Evolutionary conservation across 139 green algal genomes (phyloP), one percentile per base, ranked within the genome.

Genomic region (Coelastrella sp.): DNA sequence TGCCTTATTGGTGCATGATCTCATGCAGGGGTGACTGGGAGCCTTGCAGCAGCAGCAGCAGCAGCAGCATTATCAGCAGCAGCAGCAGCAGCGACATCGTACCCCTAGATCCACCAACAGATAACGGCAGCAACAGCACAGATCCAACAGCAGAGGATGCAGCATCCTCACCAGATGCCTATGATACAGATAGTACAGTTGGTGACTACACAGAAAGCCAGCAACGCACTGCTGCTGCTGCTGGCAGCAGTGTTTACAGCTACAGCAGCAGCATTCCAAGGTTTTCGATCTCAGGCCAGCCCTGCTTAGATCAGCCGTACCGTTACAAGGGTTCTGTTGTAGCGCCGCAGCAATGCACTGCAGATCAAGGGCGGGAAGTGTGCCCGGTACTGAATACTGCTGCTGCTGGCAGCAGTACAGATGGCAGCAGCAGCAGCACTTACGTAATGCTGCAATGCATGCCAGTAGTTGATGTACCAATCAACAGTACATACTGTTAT

Each of bases 171-270:
- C 17, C 79, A 83, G 78, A 60, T 59, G 54, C 78, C 32, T 47
- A 56, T 65, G 77, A 19, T 23, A 17, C 5, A 23, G 54, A 20
- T 64, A 14, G 32, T 32, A 19, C 77, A 23, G 4, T 83, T 20
- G 58, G 77, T 71, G 64, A 71, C 16, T 71, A 71, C 64, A 11
- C 14, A 47, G 13, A 32, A 65, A 57, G 68, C 13, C 79, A 57
- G 61, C 5, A 61, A 17, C 57, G 56, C 57, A 61, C 47, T 11
- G 79, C 79, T 73, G 79, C 57, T 73, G 79, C 79, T 73, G 79
- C 79, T 73, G 79, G 79, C 79, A 85, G 79, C 61, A 85, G 57
- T 5, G 13, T 85, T 6, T 85, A 85, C 79, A 85, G 57, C 57
- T 85, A 85, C 79, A 85, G 79, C 57, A 14, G 56, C 4, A 5